Conservation (phyloP, 2,329 filamentous ascomycete species). For the Pseudocercospora pini-densiflorae region DNA sequence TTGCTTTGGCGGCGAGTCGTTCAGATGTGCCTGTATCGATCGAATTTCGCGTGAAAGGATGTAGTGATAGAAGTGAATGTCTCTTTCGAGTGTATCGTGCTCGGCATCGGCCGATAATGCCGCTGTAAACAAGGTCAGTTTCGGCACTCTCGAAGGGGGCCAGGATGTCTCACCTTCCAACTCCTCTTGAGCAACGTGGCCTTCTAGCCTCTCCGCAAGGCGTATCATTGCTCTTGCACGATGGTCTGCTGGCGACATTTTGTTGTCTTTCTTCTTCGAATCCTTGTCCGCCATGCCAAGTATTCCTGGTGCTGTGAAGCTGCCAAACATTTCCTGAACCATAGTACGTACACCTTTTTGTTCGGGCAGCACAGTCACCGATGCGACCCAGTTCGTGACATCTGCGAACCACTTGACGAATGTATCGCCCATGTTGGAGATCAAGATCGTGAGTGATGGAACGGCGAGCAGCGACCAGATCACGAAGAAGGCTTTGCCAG, state of each 20-base stretch:
- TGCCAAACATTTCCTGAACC: conserved; percentile 31
- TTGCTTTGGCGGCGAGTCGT: conserved; percentile 42
- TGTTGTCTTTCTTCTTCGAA: conserved; percentile 19
- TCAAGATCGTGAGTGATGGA: conserved; percentile 59
- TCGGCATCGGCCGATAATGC: background rate
- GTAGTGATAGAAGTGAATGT: conserved; percentile 58
- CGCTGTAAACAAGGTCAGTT: background rate
- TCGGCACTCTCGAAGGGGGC: background rate
- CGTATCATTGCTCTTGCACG: conserved; percentile 26
- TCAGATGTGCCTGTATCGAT: conserved; percentile 48
- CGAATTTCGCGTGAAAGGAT: conserved; percentile 52
- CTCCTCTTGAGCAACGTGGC: conserved; percentile 46
- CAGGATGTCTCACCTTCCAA: conserved; percentile 35
- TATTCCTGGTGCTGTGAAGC: background rate
- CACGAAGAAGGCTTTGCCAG: conserved; percentile 60
- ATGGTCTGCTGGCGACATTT: conserved; percentile 27
- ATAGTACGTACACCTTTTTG: conserved; percentile 30
- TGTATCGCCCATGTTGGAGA: conserved; percentile 60
- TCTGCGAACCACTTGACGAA: conserved; percentile 60
- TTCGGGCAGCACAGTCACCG: conserved; percentile 51
- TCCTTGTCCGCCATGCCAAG: conserved; percentile 18
- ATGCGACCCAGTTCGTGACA: conserved; percentile 59
- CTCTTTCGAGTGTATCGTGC: conserved; percentile 41
- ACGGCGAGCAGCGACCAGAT: conserved; percentile 61
- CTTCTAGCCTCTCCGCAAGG: conserved; percentile 32